Evolutionary conservation across 2,329 filamentous ascomycete genomes (phyloP).

Genomic region (Colletotrichum endophyticum): DNA sequence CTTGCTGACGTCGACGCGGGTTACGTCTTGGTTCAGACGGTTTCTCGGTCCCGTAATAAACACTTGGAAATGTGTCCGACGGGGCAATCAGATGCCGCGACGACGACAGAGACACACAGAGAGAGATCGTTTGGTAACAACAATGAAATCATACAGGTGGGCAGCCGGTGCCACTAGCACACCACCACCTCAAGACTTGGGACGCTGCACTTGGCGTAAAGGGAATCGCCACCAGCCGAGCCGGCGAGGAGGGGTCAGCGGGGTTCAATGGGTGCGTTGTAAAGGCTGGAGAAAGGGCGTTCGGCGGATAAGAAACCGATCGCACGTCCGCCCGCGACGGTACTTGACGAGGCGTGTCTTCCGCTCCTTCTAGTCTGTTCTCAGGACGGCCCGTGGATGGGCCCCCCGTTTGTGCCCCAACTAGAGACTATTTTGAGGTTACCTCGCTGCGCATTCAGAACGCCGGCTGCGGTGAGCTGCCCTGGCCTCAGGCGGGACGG

Average conservation of each 20-base stretch:
- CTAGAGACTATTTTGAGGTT: not conserved
- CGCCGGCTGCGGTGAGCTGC: not conserved
- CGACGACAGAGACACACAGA: not conserved
- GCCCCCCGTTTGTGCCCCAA: not conserved
- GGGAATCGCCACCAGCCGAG: constrained; percentile 4
- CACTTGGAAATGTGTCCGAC: not conserved
- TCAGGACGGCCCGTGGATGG: not conserved
- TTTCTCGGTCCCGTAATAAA: not conserved
- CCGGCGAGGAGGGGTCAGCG: not conserved
- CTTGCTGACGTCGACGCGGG: not conserved
- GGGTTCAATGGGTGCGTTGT: not conserved
- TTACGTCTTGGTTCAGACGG: not conserved
- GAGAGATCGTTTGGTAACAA: not conserved
- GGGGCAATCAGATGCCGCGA: not conserved
- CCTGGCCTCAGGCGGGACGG: not conserved
- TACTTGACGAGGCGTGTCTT: not conserved
- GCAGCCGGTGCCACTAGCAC: not conserved
- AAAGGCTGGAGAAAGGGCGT: not conserved
- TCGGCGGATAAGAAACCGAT: not conserved
- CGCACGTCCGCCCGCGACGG: not conserved
- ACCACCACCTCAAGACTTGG: not conserved
- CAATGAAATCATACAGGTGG: not conserved
- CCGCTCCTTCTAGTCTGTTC: not conserved
- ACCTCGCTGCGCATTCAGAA: not conserved
- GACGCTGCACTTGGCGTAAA: not conserved